Evolutionary conservation across 2,329 filamentous ascomycete genomes (phyloP).

Genomic region (Cordyceps javanica): DNA sequence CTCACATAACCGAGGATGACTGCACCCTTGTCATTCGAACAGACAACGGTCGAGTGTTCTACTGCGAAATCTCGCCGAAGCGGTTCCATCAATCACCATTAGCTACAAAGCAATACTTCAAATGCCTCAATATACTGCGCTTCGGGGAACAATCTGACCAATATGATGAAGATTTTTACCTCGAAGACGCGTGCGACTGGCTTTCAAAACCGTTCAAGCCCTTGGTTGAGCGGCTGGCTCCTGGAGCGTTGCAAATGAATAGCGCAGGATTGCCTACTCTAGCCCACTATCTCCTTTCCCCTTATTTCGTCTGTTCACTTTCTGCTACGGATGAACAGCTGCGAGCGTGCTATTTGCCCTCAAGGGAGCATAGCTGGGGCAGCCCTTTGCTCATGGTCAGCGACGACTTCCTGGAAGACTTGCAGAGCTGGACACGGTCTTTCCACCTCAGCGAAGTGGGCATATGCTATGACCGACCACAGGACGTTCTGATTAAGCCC

Average conservation of each 20-base stretch:
- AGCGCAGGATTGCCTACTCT: neutral
- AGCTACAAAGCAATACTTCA: neutral
- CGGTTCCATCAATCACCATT: conserved; percentile 6
- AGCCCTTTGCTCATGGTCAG: neutral
- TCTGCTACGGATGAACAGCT: neutral
- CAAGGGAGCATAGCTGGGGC: neutral
- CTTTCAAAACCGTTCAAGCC: conserved; percentile 2
- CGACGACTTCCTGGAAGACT: neutral
- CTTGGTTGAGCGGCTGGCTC: conserved; percentile 3
- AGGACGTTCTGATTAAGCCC: conserved; percentile 10
- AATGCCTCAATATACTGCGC: neutral
- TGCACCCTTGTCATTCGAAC: conserved; percentile 17
- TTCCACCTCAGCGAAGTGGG: conserved; percentile 1
- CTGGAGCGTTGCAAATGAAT: neutral
- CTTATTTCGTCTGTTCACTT: neutral
- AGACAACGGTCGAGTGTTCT: conserved; percentile 7
- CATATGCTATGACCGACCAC: conserved; percentile 1
- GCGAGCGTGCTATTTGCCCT: neutral
- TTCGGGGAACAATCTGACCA: neutral
- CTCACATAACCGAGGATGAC: conserved; percentile 17
- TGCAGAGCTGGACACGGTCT: neutral
- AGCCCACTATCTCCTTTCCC: neutral
- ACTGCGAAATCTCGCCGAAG: neutral
- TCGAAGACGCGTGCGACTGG: neutral
- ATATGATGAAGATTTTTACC: neutral